A percentile compares a stretch with the other conserved stretches of the same genome.
Conservation (phyloP, 179 eudicot genomes). For the Silene noctiflora region DNA sequence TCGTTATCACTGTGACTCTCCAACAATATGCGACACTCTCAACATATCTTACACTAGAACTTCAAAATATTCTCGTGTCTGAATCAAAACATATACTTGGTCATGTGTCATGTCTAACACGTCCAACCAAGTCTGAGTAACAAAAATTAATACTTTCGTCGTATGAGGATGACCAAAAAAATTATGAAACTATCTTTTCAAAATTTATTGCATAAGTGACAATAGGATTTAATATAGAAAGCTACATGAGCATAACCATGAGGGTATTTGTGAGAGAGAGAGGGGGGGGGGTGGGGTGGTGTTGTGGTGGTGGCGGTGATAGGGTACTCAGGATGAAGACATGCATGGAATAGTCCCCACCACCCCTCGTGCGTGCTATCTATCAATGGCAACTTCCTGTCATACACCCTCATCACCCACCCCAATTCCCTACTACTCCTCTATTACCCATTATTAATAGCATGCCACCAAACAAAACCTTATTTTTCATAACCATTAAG, state of each 20-base stretch:
- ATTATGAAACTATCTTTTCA: not conserved
- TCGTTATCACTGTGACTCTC: not conserved
- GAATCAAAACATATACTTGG: not conserved
- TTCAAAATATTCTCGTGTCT: too few relatives aligned
- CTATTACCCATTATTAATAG: constrained; percentile 61
- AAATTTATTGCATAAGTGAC: not conserved
- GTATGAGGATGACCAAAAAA: not conserved
- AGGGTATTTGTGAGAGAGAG: constrained; percentile 2
- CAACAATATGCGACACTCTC: not conserved
- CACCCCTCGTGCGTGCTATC: constrained; percentile 70
- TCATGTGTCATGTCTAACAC: not conserved
- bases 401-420: constrained; percentile 15
- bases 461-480: constrained; percentile 64
- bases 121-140: not conserved
- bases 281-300: not conserved
- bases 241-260: constrained; percentile 11
- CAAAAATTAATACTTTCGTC: not conserved
- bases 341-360: constrained; percentile 38
- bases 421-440: constrained; percentile 10
- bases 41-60: not conserved
- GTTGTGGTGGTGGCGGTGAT: constrained; percentile 5
- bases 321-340: constrained; percentile 28
- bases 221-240: constrained; percentile 5
- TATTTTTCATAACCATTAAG: constrained; percentile 26
- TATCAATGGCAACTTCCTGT: constrained; percentile 36